Percentiles rank a stretch among this genome's conserved stretches.
Evolutionary conservation across 2,329 filamentous ascomycete species (phyloP).

Genomic region (Chaetomiaceae sp.): DNA sequence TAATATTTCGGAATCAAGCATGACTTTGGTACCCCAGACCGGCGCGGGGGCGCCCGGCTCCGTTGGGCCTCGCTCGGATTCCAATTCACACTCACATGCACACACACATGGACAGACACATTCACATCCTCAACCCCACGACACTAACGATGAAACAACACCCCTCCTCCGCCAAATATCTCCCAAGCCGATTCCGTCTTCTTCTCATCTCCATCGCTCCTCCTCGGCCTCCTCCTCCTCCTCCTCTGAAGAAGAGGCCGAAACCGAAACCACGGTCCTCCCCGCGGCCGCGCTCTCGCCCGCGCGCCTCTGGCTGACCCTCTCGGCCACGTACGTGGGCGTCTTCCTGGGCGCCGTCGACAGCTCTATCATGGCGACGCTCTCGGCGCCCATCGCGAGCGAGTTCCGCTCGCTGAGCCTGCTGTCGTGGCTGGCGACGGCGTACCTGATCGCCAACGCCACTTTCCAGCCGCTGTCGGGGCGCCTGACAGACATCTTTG

Average conservation of each 20-base stretch:
- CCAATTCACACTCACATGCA: too few species aligned
- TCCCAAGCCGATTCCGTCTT: background rate
- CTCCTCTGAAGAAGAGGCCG: conserved; percentile 7
- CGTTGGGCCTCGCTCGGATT: too few species aligned
- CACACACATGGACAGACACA: too few species aligned
- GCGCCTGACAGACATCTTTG: conserved; percentile 83
- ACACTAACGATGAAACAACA: conserved; percentile 11
- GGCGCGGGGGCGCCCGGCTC: too few species aligned
- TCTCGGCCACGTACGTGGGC: conserved; percentile 53
- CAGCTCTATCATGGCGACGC: conserved; percentile 77
- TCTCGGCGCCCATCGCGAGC: conserved; percentile 77
- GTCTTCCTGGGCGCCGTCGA: conserved; percentile 65
- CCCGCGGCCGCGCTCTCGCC: conserved; percentile 44
- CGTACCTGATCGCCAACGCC: conserved; percentile 84
- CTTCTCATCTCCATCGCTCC: too few species aligned
- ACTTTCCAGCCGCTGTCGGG: conserved; percentile 82
- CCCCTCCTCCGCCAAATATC: conserved; percentile 9
- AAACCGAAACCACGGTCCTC: conserved; percentile 22
- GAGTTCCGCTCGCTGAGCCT: conserved; percentile 77
- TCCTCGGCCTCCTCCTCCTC: background rate
- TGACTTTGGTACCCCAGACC: too few species aligned
- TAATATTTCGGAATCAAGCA: too few species aligned
- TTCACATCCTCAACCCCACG: background rate
- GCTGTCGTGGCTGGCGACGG: conserved; percentile 81
- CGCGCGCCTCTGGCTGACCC: conserved; percentile 47